These are phyloP conservation scores for Fusarium chaquense DNA, from an alignment of 2,329 filamentous ascomycete species.

Conservation along the genomic window DNA sequence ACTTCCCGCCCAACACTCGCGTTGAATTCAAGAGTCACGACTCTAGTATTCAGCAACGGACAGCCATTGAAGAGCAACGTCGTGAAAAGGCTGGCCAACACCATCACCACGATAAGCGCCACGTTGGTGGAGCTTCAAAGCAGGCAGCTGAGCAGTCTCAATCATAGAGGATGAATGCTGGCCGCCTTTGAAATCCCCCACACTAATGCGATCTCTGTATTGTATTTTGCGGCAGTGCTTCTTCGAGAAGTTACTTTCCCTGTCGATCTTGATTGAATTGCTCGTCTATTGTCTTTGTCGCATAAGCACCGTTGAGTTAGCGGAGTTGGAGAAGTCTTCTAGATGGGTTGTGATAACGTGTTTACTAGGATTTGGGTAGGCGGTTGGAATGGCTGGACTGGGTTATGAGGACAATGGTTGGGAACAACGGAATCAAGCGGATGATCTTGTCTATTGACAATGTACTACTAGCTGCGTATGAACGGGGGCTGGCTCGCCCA, in stretches of 20 bases:
- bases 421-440: constrained; percentile 6
- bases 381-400: constrained; percentile 9
- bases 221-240: constrained; percentile 43
- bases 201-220: constrained; percentile 31
- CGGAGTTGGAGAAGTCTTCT: constrained; percentile 36
- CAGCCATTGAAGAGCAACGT: constrained; percentile 89
- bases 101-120: constrained; percentile 57
- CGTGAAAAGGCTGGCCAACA: constrained; percentile 79
- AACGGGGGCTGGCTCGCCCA: constrained; percentile 26
- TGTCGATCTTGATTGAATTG: constrained; percentile 29
- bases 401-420: constrained; percentile 20
- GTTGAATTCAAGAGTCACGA: constrained; percentile 97
- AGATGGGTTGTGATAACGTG: constrained; percentile 31
- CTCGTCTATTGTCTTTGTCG: constrained; percentile 32
- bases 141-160: constrained; percentile 50
- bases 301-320: constrained; percentile 30
- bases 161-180: constrained; percentile 12
- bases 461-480: constrained; percentile 42
- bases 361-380: constrained; percentile 38
- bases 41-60: constrained; percentile 92
- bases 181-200: not conserved
- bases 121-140: constrained; percentile 49
- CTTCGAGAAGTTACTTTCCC: constrained; percentile 17
- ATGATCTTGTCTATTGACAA: constrained; percentile 19
- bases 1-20: constrained; percentile 87